Conservation (phyloP, 2,329 filamentous ascomycete genomes). For the Didymella lethalis region DNA sequence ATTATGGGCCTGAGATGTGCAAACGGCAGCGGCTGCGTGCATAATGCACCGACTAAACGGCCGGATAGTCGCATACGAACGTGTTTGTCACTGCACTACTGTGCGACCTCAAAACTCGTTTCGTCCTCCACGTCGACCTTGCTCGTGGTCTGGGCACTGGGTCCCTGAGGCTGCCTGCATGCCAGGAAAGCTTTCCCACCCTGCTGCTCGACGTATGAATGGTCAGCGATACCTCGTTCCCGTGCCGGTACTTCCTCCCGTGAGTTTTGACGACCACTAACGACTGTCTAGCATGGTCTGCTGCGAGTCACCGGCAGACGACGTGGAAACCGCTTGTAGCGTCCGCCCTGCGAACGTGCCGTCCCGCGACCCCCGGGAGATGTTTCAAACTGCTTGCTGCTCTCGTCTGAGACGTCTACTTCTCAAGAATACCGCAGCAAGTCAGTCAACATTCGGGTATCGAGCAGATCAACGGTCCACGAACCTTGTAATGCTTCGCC, state of each 20-base stretch:
- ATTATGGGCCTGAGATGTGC: constrained; percentile 8
- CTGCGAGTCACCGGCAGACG: constrained; percentile 4
- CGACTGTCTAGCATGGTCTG: constrained; percentile 3
- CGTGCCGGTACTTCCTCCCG: constrained; percentile 13
- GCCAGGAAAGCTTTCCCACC: constrained; percentile 4
- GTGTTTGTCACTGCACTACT: constrained; percentile 17
- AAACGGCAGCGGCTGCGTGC: constrained; percentile 17
- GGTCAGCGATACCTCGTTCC: constrained; percentile 10
- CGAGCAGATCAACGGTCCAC: not conserved
- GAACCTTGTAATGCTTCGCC: constrained; percentile 2
- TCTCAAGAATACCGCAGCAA: not conserved
- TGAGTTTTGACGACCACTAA: not conserved
- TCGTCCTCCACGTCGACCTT: constrained; percentile 13
- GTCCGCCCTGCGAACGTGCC: constrained; percentile 1
- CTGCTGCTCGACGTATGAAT: constrained; percentile 5
- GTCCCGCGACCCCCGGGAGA: not conserved
- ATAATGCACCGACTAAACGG: constrained; percentile 10
- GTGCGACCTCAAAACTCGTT: constrained; percentile 13
- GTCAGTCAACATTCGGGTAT: constrained; percentile 1
- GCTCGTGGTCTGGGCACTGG: constrained; percentile 16
- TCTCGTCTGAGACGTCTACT: constrained; percentile 6
- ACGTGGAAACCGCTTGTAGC: not conserved
- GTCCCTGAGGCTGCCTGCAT: constrained; percentile 11
- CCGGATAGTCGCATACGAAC: constrained; percentile 12
- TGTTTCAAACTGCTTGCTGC: not conserved